Conservation (phyloP, 768 basidiomycete species). For the Suillus plorans region DNA sequence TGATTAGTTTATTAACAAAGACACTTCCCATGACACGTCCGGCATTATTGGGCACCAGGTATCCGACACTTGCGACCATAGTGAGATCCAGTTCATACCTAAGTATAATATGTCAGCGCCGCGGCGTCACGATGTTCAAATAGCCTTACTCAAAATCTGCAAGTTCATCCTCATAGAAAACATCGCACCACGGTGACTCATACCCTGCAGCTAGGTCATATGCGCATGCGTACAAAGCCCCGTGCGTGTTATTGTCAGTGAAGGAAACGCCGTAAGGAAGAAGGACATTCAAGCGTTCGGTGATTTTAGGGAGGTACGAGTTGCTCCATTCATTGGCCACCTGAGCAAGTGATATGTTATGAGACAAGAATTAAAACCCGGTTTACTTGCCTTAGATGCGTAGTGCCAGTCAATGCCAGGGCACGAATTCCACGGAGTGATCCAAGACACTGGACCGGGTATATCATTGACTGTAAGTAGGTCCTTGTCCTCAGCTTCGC, state of each 20-base stretch:
- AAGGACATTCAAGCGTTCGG: slow-evolving; percentile 32
- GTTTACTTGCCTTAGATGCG: slow-evolving; percentile 3
- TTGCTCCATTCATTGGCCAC: slow-evolving; percentile 29
- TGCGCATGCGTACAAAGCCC: slow-evolving; percentile 42
- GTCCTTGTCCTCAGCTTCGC: slow-evolving; percentile 23
- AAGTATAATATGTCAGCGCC: not conserved
- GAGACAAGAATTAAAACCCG: not conserved
- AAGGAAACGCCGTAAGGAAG: slow-evolving; percentile 32
- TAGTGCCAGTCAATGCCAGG: slow-evolving; percentile 10
- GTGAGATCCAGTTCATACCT: slow-evolving; percentile 42
- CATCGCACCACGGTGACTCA: slow-evolving; percentile 40
- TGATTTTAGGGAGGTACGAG: slow-evolving; percentile 36
- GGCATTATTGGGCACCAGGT: slow-evolving; percentile 28
- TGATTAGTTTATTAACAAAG: slow-evolving; percentile 37
- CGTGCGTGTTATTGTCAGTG: slow-evolving; percentile 35
- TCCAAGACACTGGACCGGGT: slow-evolving; percentile 37
- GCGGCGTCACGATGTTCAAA: not conserved
- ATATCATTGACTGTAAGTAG: slow-evolving; percentile 35
- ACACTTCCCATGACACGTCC: slow-evolving; percentile 39
- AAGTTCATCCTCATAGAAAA: slow-evolving; percentile 36
- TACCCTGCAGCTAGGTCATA: slow-evolving; percentile 39
- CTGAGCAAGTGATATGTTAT: slow-evolving; percentile 12
- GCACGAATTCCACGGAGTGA: slow-evolving; percentile 42
- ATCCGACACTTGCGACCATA: slow-evolving; percentile 38
- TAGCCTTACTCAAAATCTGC: slow-evolving; percentile 34